Base-by-base conservation (phyloP, 2,329 filamentous ascomycete genomes). In the Knufia fluminis region DNA sequence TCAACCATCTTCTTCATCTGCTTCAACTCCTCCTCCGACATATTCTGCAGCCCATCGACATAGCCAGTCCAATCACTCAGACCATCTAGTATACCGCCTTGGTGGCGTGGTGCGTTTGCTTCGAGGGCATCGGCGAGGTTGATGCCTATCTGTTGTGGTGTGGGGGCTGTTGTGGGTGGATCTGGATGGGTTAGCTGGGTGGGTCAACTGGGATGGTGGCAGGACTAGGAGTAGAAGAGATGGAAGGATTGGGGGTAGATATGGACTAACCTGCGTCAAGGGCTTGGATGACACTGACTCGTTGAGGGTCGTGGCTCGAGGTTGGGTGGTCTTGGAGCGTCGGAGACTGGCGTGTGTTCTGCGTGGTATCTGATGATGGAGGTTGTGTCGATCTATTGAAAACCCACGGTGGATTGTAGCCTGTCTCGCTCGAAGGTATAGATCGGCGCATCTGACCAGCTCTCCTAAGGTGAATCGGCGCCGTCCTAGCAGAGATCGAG, bases 61-160 rank as follows among this genome's bases (percentile, higher is more conserved):
- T 19, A 19, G 7, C 7, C 41, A 8, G 20, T 31, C 46, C 38
- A 40, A 49, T 41, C 38, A 12, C n/a, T 22, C 23, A 41, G 24
- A 17, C 40, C 45, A 17, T 39, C 46, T 12, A 52, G 16, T 7
- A 47, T 17, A 3, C 42, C 42, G 3, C 42, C 42, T 16, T 10
- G 16, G 17, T 45, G 24, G 8, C 42, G 42, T 32, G 42, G 42
- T 8, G 7, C 22, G 28, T 45, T 45, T 12, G 23, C 28, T n/a
- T 45, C 16, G 16, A 45, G 32, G 24, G 26, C 19, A 33, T 45
- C 24, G 12, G 42, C 42, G 4, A 45, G 16, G n/a, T 32, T 45
- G 14, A 28, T 9, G 10, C 42, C 42, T 19, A 45, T 20, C 28
- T 7, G n/a, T n/a, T 45, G 8, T 10, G 42, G 42, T 12, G 42